Base-by-base conservation (phyloP, 352 stramenopile genomes). In the Phytophthora capsici region DNA sequence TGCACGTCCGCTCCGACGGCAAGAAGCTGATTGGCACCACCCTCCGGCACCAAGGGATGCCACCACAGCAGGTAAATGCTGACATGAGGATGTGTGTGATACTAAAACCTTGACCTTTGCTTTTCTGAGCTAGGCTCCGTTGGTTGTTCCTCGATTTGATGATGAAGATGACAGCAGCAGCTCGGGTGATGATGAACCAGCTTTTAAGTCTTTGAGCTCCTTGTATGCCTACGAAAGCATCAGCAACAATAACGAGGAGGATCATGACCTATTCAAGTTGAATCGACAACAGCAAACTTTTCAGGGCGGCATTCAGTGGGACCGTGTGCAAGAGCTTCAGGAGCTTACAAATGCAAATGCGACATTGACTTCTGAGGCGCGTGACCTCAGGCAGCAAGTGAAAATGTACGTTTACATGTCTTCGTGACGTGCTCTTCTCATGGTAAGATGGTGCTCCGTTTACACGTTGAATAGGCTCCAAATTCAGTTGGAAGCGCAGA, bases 101-200 rank as follows among this genome's bases (percentile, higher is more conserved):
- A 34, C 28, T 34, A 12, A 9, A 34, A 14, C 10, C 8, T 10
- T 34, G 28, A 34, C 28, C 9, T 30, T 50, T 28, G 23, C 7
- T 51, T 60, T 55, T 25, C 20, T 46, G 19, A 45, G 37, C 13
- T 55, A 78, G 84, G 50, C 48, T 13, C 73, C 79, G 41, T 63
- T 93, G 6, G 71, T 81, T 23, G 32, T 93, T n/a, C 81, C 85
- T 32, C 67, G 77, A 40, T 93, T 91, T 50, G 80, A 93, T 49
- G 82, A 93, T 16, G 82, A 90, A 32, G 75, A 86, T 36, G 75
- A 78, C 46, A 80, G 84, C 22, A 78, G 80, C 38, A 80, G 80
- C 47, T 86, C 71, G 22, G 64, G 59, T n/a, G 63, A 64, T 17
- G 75, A 85, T 16, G 62, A 75, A 16, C 25, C 40, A 36, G 20